Percentiles rank a stretch among this genome's conserved stretches.
Conservation (phyloP, 2,329 filamentous ascomycete species). For the Clarireedia monteithiana region DNA sequence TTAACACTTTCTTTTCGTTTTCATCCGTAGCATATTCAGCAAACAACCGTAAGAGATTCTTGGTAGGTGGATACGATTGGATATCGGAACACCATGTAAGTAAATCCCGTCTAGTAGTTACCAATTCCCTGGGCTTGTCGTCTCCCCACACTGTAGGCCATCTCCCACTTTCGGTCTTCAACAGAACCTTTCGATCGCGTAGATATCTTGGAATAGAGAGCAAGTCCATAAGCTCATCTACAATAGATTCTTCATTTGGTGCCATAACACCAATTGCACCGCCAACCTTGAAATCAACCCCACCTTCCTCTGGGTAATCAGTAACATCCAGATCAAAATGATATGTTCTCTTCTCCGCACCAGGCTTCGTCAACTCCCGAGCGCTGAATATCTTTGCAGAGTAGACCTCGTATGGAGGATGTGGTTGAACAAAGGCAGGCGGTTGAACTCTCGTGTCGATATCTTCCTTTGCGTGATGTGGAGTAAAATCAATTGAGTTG, state of each 20-base stretch:
- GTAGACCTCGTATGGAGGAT: slow-evolving; percentile 87
- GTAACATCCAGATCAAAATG: slow-evolving; percentile 97
- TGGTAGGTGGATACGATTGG: slow-evolving; percentile 86
- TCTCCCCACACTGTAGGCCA: slow-evolving; percentile 99
- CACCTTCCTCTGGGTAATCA: slow-evolving; percentile 79
- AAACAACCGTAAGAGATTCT: slow-evolving; percentile 74
- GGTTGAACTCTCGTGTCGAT: slow-evolving; percentile 61
- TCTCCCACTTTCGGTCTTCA: slow-evolving; percentile 72
- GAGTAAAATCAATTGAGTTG: slow-evolving; percentile 28
- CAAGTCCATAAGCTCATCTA: slow-evolving; percentile 77
- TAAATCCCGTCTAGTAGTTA: slow-evolving; percentile 85
- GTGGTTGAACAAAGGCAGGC: slow-evolving; percentile 85
- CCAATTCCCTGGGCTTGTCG: slow-evolving; percentile 73
- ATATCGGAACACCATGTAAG: slow-evolving; percentile 93
- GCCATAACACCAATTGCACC: slow-evolving; percentile 91
- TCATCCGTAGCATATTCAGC: slow-evolving; percentile 75
- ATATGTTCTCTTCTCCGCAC: slow-evolving; percentile 93
- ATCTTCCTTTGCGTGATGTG: slow-evolving; percentile 15
- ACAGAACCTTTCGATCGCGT: slow-evolving; percentile 72
- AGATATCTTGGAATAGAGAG: slow-evolving; percentile 75
- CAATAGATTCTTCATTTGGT: slow-evolving; percentile 68
- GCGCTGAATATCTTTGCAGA: slow-evolving; percentile 80
- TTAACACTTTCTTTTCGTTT: slow-evolving; percentile 82
- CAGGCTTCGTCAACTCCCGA: slow-evolving; percentile 77
- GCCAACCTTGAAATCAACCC: slow-evolving; percentile 90